Base-by-base conservation (phyloP, 1,284 basidiomycete species). In the Malassezia sp. region DNA sequence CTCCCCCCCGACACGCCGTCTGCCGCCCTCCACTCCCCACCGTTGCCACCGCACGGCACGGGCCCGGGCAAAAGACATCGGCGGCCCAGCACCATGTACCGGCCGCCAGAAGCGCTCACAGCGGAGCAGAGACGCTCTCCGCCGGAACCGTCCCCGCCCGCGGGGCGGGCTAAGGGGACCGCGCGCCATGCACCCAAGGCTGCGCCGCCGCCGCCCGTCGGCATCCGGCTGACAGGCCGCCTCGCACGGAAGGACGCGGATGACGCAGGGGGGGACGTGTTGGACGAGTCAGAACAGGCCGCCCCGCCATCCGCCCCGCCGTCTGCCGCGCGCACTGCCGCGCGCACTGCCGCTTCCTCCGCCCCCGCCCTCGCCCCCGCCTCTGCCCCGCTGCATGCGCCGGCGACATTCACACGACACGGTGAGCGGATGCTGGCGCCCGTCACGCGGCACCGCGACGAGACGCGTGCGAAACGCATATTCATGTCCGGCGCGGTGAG, bases 21-120 rank as follows among this genome's bases (percentile, higher is more conserved):
- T 3, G n/a, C 12, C n/a, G n/a, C 29, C 10, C 12, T 15, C 22
- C 36, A 38, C 15, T 18, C 9, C 23, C 7, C 28, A 15, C 14
- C 27, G 7, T 28, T 28, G 7, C 27, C 27, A 7, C 27, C 14
- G 27, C 27, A 38, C 11, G 44, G 26, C 33, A 53, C 15, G 41
- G 48, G 57, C 2, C 59, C 54, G 1, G 56, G 60, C 7, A 62
- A 62, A 38, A 54, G 58, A 26, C 57, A 60, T 37, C 56, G 59
- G 32, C 56, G 59, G 12, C 59, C 59, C 9, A 59, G 57, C 52
- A 52, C 52, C 48, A 61, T 61, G 60, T 60, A 61, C 43, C 50
- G 52, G 29, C 59, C 59, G 1, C 59, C 59, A 22, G 54, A 58
- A 38, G 58, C 59, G 17, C 45, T 61, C 33, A 61, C 59, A 29